Evolutionary conservation across 2,329 filamentous ascomycete species (phyloP).

Genomic region (Xylaria hypoxylon): DNA sequence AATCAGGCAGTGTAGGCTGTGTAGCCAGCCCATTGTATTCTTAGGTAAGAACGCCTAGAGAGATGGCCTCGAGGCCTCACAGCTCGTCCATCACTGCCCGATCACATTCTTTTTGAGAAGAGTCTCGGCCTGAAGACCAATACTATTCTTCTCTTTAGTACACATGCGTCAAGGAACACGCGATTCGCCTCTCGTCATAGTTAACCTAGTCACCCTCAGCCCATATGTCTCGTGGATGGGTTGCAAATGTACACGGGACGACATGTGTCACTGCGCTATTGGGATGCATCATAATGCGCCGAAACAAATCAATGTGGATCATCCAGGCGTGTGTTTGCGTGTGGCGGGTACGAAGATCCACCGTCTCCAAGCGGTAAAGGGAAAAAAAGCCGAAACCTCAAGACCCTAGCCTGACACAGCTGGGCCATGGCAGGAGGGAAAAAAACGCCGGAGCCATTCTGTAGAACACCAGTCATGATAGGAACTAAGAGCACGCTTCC

Average conservation of each 20-base stretch:
- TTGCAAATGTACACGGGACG: constrained; percentile 12
- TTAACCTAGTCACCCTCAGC: neutral
- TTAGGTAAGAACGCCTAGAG: constrained; percentile 7
- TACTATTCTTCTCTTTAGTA: constrained; percentile 12
- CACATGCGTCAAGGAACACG: constrained; percentile 12
- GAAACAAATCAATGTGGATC: constrained; percentile 34
- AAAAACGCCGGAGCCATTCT: constrained; percentile 23
- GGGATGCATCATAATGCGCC: constrained; percentile 27
- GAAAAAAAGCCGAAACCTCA: constrained; percentile 4
- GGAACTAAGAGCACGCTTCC: neutral
- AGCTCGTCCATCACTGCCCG: constrained; percentile 6
- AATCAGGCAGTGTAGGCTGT: constrained; percentile 17
- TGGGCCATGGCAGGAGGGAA: neutral
- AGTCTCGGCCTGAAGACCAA: neutral
- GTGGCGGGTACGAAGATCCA: constrained; percentile 23
- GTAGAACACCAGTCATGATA: constrained; percentile 27
- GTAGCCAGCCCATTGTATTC: constrained; percentile 16
- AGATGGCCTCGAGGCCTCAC: constrained; percentile 7
- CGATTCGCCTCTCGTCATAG: constrained; percentile 15
- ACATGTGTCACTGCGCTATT: constrained; percentile 36
- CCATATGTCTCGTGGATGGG: constrained; percentile 12
- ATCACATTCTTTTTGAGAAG: constrained; percentile 1
- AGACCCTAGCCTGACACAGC: constrained; percentile 17
- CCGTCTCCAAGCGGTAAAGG: constrained; percentile 10
- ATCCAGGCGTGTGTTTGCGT: constrained; percentile 16